A percentile compares a stretch with the other conserved stretches of the same genome.
Evolutionary conservation across 208 protist species (phyloP).

Genomic region (Endotrypanum monterogeii): DNA sequence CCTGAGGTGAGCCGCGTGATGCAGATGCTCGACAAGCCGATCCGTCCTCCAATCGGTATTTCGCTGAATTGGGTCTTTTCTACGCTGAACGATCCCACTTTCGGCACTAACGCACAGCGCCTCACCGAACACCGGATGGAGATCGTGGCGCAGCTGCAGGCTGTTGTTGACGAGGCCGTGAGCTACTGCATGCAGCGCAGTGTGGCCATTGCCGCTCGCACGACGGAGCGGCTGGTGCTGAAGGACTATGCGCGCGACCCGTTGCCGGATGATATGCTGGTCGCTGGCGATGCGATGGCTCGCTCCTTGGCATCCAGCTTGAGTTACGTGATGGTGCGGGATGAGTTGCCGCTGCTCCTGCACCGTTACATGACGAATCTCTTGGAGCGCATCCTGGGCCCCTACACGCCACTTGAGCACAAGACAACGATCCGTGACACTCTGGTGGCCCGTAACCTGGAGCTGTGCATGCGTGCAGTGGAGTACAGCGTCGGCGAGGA

Average conservation of each 20-base stretch:
- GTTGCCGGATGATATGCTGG: constrained; percentile 63
- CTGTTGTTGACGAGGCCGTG: constrained; percentile 90
- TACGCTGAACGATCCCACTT: constrained; percentile 34
- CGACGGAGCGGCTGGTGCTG: constrained; percentile 91
- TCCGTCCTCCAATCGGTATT: constrained; percentile 55
- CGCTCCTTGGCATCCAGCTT: constrained; percentile 82
- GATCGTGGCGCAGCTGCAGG: constrained; percentile 75
- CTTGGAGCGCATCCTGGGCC: constrained; percentile 13
- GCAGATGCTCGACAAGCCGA: constrained; percentile 29
- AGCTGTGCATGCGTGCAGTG: constrained; percentile 76
- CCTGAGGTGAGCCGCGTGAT: constrained; percentile 32
- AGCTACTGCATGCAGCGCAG: constrained; percentile 91
- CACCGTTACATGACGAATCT: constrained; percentile 35
- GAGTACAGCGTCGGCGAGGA: constrained; percentile 94
- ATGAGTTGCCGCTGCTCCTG: constrained; percentile 85
- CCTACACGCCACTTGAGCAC: constrained; percentile 22
- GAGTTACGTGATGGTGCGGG: constrained; percentile 91
- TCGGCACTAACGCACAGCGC: constrained; percentile 23
- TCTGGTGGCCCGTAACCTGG: constrained; percentile 56
- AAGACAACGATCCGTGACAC: constrained; percentile 21
- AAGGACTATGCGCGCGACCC: constrained; percentile 98
- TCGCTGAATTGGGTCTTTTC: constrained; percentile 53
- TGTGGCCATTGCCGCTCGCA: constrained; percentile 93
- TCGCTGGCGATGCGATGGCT: constrained; percentile 74
- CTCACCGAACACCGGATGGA: constrained; percentile 36